Percentiles rank a stretch among this genome's conserved stretches.
phyloP scores from a whole-genome alignment of 1,284 basidiomycete species.

The Wallemia mellicola region DNA sequence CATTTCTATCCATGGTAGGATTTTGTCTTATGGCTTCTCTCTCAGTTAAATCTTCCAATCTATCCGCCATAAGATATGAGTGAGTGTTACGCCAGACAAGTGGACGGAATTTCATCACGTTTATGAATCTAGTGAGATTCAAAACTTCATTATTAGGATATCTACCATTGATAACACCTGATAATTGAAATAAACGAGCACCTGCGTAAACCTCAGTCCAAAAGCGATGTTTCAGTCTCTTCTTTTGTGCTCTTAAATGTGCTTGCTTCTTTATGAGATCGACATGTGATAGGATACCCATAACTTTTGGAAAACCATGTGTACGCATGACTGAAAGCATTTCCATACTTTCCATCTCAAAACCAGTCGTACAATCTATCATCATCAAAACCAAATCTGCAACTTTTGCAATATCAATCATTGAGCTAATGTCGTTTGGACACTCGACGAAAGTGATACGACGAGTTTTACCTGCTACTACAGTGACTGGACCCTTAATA shows the following conservation, averaged over 20 bases:
- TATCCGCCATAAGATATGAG: conserved; percentile 84
- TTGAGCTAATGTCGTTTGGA: conserved; percentile 87
- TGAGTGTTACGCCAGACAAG: conserved; percentile 84
- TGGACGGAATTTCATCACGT: conserved; percentile 95
- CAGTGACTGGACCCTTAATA: conserved; percentile 75
- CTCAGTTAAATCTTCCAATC: conserved; percentile 78
- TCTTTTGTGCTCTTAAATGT: conserved; percentile 69
- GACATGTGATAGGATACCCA: conserved; percentile 80
- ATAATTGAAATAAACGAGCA: conserved; percentile 93
- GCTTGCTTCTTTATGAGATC: conserved; percentile 86
- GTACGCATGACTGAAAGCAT: conserved; percentile 89
- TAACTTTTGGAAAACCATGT: conserved; percentile 95
- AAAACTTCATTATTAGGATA: conserved; percentile 93
- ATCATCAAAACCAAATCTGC: conserved; percentile 85
- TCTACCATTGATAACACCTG: conserved; percentile 86
- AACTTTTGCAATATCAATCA: conserved; percentile 93
- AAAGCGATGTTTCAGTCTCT: conserved; percentile 89
- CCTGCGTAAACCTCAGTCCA: conserved; percentile 99
- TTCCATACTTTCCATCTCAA: conserved; percentile 99
- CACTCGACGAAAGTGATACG: conserved; percentile 88
- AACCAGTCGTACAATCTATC: conserved; percentile 92
- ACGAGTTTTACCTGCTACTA: conserved; percentile 70
- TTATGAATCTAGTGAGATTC: conserved; percentile 82
- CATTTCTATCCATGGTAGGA: conserved; percentile 62
- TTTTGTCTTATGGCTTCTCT: conserved; percentile 51